Evolutionary conservation across 2,329 filamentous ascomycete species (phyloP).

Genomic region (Cladosporium sp.): DNA sequence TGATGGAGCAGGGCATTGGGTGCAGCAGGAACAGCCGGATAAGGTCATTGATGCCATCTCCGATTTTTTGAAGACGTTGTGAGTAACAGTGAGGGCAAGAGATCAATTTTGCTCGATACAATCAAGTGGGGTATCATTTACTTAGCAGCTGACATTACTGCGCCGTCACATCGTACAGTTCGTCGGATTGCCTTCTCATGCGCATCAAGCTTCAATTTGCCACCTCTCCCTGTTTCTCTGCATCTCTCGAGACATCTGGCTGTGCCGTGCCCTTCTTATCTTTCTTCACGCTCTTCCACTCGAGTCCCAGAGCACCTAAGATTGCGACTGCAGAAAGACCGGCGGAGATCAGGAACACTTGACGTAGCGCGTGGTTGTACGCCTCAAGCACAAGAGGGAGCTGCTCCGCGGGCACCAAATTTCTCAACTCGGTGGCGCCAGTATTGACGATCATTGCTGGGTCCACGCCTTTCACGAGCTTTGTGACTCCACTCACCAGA

Average conservation of each 20-base stretch:
- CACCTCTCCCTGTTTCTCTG: neutral
- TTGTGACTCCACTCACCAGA: constrained; percentile 15
- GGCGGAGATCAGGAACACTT: constrained; percentile 26
- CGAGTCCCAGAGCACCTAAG: constrained; percentile 23
- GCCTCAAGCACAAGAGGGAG: constrained; percentile 19
- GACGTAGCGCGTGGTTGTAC: constrained; percentile 27
- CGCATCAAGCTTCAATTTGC: neutral
- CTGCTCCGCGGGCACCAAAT: constrained; percentile 20
- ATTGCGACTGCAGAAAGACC: constrained; percentile 17
- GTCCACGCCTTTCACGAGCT: constrained; percentile 15
- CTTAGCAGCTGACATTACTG: neutral
- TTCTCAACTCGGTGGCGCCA: constrained; percentile 28
- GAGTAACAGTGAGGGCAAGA: neutral
- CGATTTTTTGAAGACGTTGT: constrained; percentile 35
- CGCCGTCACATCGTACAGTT: neutral
- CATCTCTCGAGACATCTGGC: neutral
- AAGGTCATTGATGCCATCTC: constrained; percentile 48
- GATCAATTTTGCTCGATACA: neutral
- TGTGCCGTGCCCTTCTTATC: neutral
- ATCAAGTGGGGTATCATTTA: neutral
- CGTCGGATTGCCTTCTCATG: neutral
- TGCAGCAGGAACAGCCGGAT: constrained; percentile 62
- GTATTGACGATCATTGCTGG: constrained; percentile 21
- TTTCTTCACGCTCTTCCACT: constrained; percentile 24
- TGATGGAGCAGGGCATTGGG: constrained; percentile 64